Conservation (phyloP, 495 filamentous ascomycete species). For the Penicillium subrubescens region DNA sequence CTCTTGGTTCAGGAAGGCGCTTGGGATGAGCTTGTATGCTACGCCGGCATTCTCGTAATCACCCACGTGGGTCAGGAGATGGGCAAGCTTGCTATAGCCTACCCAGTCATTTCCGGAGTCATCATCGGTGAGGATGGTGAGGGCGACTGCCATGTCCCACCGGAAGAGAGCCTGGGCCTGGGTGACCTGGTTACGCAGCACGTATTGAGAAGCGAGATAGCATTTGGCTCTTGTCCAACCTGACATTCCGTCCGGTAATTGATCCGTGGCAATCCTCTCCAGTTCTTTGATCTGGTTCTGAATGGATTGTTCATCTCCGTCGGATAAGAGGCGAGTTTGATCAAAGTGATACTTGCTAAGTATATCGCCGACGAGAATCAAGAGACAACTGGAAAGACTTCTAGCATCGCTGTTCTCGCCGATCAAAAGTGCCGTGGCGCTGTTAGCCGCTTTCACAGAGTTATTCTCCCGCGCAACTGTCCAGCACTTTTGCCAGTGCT, state of each 20-base stretch:
- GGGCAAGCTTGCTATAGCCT: not conserved
- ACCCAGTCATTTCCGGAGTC: not conserved
- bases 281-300: not conserved
- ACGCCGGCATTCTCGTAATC: not conserved
- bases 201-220: not conserved
- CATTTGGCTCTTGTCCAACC: not conserved
- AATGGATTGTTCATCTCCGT: not conserved
- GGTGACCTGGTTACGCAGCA: not conserved
- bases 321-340: not conserved
- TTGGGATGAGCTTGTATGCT: not conserved
- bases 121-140: not conserved
- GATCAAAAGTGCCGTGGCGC: not conserved
- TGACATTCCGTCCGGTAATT: not conserved
- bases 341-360: conserved; percentile 1
- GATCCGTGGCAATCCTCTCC: not conserved
- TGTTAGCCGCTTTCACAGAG: not conserved
- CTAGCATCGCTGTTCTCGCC: not conserved
- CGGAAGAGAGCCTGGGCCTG: not conserved
- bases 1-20: not conserved
- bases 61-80: not conserved
- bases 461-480: not conserved
- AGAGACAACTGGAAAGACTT: not conserved
- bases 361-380: not conserved
- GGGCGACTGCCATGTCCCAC: not conserved
- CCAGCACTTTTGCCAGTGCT: not conserved